Evolutionary conservation across 305 asterid species (phyloP).

Genomic region (Solanum hybrid): DNA sequence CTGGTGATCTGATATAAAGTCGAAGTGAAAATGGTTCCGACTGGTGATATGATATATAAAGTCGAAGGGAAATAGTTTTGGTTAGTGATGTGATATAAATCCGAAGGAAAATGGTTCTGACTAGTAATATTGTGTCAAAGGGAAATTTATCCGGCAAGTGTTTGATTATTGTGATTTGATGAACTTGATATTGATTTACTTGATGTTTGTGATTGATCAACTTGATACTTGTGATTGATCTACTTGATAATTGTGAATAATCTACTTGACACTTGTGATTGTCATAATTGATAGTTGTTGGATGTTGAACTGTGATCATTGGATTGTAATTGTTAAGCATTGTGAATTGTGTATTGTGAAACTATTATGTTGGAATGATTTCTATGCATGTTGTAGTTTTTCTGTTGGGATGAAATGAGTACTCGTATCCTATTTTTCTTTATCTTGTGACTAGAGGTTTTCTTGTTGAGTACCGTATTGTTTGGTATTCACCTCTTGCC

Average conservation of each 20-base stretch:
- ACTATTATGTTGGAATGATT: neutral
- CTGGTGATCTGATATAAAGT: neutral
- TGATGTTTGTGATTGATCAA: neutral
- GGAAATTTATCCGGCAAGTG: neutral
- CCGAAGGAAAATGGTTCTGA: neutral
- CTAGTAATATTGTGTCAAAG: neutral
- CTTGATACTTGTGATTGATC: neutral
- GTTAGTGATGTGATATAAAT: neutral
- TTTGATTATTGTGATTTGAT: neutral
- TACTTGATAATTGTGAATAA: neutral
- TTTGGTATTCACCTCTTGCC: neutral
- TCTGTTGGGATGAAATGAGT: neutral
- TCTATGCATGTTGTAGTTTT: neutral
- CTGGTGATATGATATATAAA: neutral
- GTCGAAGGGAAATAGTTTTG: neutral
- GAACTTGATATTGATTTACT: neutral
- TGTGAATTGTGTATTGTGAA: neutral
- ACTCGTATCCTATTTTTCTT: neutral
- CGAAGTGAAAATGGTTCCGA: neutral
- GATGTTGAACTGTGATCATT: neutral
- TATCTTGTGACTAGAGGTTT: neutral
- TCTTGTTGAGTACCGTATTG: neutral
- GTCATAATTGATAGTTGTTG: neutral
- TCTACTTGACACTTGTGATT: neutral
- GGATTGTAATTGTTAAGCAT: neutral